A percentile compares a stretch with the other conserved stretches of the same genome.
These are phyloP conservation scores for Penicillium digitatum DNA, from an alignment of 2,329 filamentous ascomycete genomes.

Conservation along the genomic window DNA sequence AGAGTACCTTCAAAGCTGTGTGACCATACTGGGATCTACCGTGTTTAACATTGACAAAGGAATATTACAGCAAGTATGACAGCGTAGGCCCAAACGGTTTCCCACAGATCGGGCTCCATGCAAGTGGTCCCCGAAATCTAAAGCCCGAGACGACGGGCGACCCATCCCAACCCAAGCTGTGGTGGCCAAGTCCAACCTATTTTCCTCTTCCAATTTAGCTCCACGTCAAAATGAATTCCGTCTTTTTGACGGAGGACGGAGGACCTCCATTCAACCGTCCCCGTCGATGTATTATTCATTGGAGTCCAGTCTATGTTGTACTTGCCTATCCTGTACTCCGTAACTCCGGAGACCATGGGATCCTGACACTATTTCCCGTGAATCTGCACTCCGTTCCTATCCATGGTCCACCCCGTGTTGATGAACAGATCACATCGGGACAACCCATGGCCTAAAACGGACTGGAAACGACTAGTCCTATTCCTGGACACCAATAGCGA, in stretches of 20 bases:
- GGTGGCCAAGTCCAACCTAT: slow-evolving; percentile 4
- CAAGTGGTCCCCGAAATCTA: slow-evolving; percentile 24
- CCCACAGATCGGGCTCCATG: slow-evolving; percentile 25
- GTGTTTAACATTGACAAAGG: not conserved
- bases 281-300: no score
- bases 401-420: not conserved
- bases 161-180: slow-evolving; percentile 8
- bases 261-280: no score
- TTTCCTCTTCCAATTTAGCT: not conserved
- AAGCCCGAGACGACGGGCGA: slow-evolving; percentile 19
- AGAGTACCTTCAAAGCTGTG: not conserved
- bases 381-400: no score
- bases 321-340: no score
- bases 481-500: not conserved
- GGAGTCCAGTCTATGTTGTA: no score
- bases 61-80: not conserved
- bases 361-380: no score
- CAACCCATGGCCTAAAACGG: not conserved
- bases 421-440: not conserved
- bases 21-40: not conserved
- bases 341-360: not conserved
- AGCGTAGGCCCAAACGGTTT: slow-evolving; percentile 18
- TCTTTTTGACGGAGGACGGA: no score
- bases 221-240: not conserved
- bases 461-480: not conserved